These are phyloP conservation scores for Tephrocybe sp. DNA, from an alignment of 768 basidiomycete genomes.

Conservation along the genomic window DNA sequence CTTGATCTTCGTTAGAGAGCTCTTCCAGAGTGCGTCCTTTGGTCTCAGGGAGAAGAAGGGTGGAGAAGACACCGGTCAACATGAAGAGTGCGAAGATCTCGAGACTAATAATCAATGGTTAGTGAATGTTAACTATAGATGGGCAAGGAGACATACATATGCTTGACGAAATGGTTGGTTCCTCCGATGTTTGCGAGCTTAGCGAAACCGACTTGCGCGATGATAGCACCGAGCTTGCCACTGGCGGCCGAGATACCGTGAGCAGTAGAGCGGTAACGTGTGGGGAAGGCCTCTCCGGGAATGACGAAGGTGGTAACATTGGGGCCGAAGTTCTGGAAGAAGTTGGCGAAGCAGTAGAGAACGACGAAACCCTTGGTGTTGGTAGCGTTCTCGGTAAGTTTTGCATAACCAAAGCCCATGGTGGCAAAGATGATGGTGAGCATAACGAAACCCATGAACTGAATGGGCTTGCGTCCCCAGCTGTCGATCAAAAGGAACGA, in stretches of 20 bases:
- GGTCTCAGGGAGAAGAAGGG: constrained; percentile 79
- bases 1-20: constrained; percentile 71
- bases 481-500: constrained; percentile 65
- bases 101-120: constrained; percentile 39
- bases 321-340: constrained; percentile 89
- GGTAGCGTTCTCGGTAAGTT: constrained; percentile 41
- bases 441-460: constrained; percentile 72
- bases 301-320: constrained; percentile 81
- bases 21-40: constrained; percentile 67
- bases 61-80: constrained; percentile 83
- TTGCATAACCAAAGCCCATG: constrained; percentile 74
- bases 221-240: constrained; percentile 82
- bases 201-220: constrained; percentile 77
- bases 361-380: constrained; percentile 68
- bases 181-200: constrained; percentile 72
- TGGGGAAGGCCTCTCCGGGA: constrained; percentile 85
- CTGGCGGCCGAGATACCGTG: constrained; percentile 84
- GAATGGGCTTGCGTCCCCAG: constrained; percentile 84
- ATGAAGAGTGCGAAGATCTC: constrained; percentile 87
- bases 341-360: constrained; percentile 84
- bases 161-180: constrained; percentile 55
- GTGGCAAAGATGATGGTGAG: constrained; percentile 67
- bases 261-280: constrained; percentile 82
- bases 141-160: constrained; percentile 55
- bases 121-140: not conserved